phyloP scores from a whole-genome alignment of 768 basidiomycete genomes.

The Pleurotus eryngii region DNA sequence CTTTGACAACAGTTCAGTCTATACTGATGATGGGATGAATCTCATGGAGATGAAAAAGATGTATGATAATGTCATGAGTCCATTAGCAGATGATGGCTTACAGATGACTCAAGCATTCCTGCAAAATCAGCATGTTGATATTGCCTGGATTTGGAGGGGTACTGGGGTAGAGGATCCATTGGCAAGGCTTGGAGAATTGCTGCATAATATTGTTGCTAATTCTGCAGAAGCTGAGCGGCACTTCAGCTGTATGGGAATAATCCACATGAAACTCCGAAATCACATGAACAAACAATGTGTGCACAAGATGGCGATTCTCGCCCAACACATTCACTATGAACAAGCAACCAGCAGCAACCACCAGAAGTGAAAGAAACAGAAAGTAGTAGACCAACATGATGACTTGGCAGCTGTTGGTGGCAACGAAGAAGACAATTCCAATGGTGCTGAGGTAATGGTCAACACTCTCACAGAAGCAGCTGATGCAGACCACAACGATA shows the following conservation, averaged over 20 bases:
- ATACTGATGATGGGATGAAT: constrained; percentile 9
- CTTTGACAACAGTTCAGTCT: background rate
- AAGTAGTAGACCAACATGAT: no score
- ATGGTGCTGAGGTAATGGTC: no score
- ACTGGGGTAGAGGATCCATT: constrained; percentile 8
- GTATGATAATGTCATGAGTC: constrained; percentile 10
- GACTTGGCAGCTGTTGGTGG: no score
- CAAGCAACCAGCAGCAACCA: no score
- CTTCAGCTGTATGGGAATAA: constrained; percentile 23
- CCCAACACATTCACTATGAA: background rate
- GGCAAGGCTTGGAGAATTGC: constrained; percentile 19
- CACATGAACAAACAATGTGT: constrained; percentile 14
- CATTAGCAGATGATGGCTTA: background rate
- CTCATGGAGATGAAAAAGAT: no score
- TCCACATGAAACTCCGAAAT: constrained; percentile 24
- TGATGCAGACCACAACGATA: no score
- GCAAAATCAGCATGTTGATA: constrained; percentile 5
- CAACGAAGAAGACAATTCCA: no score
- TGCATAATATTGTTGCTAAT: constrained; percentile 23
- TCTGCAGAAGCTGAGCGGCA: constrained; percentile 24
- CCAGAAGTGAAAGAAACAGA: no score
- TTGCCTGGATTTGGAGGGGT: constrained; percentile 2
- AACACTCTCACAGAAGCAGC: no score
- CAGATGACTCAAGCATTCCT: background rate
- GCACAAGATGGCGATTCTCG: constrained; percentile 14